Evolutionary conservation across 768 basidiomycete genomes (phyloP), one percentile per base, ranked within the genome.

Genomic region (Naganishia friedmannii): DNA sequence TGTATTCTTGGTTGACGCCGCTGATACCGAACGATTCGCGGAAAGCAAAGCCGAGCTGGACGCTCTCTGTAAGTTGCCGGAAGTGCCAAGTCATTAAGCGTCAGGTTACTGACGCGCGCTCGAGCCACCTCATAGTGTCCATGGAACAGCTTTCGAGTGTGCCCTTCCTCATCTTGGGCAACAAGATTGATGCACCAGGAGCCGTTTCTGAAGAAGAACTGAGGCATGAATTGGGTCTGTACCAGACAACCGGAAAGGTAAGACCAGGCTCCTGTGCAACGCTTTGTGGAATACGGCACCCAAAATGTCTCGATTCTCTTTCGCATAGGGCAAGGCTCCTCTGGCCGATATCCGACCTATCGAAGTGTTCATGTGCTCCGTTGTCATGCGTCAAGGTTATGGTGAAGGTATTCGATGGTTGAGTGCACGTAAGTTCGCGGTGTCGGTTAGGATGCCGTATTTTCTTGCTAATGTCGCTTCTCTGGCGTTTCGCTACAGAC

Each of bases 301-400:
- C 72, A 51, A 45, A 65, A 37, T 23, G 32, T 48, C n/a, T 23
- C 2, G 17, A 23, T 53, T 23, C 28, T 23, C 48, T 39, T 21
- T 23, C 3, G 8, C 34, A n/a, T 74, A 96, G 94, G 96, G 96
- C 80, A 98, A 98, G 82, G 91, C 96, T 46, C 95, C 93, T 71
- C 87, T 99, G 78, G 90, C 85, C 75, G 95, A 97, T 82, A 98
- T 98, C 75, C 88, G 96, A 71, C 96, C 96, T 21, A 97, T 99
- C 82, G 96, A 99, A 80, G 86, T 98, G 75, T 99, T 97, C 88
- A 99, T 99, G 96, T 97, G 94, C 85, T 98, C 96, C 17, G 96
- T 99, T 68, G 96, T 99, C 68, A 93, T 95, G 86, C 87, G 95
- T 81, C 93, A 96, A 82, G 95, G 95, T 60, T 98, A 99, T 81